Conservation (phyloP, 2,329 filamentous ascomycete genomes). For the Lachnellula subtilissima region DNA sequence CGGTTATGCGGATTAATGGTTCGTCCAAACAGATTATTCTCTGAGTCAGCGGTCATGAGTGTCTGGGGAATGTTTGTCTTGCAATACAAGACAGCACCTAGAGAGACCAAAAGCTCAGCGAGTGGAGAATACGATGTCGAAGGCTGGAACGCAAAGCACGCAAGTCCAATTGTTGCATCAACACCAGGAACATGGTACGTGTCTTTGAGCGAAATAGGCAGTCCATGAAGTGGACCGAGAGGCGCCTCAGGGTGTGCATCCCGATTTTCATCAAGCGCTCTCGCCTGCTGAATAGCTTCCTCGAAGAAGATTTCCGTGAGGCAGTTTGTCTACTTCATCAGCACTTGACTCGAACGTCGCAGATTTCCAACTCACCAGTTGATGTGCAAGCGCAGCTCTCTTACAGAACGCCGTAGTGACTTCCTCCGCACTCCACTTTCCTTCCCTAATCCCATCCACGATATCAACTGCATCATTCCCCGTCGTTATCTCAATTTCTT, state of each 20-base stretch:
- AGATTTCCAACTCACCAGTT: neutral
- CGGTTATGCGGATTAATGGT: constrained; percentile 58
- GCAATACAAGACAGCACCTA: constrained; percentile 63
- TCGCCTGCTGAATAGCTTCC: constrained; percentile 39
- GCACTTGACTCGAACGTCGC: neutral
- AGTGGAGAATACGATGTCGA: constrained; percentile 50
- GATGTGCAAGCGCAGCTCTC: neutral
- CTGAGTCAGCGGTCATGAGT: constrained; percentile 48
- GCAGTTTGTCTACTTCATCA: constrained; percentile 35
- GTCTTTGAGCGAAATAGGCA: constrained; percentile 33
- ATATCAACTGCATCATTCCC: neutral
- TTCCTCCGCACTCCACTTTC: neutral
- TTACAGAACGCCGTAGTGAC: neutral
- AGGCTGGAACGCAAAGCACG: constrained; percentile 48
- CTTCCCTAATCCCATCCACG: neutral
- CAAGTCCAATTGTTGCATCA: constrained; percentile 52
- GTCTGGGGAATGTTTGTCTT: constrained; percentile 67
- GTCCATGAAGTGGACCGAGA: constrained; percentile 37
- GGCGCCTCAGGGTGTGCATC: constrained; percentile 33
- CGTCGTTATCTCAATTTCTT: neutral
- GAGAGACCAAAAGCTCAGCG: constrained; percentile 51
- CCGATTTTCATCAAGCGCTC: constrained; percentile 40
- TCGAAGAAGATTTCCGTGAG: constrained; percentile 45
- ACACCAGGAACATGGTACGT: constrained; percentile 49
- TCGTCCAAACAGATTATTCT: constrained; percentile 58